These are phyloP conservation scores for Paracoccidioides lutzii DNA, from an alignment of 2,329 filamentous ascomycete species.

Conservation along the genomic window DNA sequence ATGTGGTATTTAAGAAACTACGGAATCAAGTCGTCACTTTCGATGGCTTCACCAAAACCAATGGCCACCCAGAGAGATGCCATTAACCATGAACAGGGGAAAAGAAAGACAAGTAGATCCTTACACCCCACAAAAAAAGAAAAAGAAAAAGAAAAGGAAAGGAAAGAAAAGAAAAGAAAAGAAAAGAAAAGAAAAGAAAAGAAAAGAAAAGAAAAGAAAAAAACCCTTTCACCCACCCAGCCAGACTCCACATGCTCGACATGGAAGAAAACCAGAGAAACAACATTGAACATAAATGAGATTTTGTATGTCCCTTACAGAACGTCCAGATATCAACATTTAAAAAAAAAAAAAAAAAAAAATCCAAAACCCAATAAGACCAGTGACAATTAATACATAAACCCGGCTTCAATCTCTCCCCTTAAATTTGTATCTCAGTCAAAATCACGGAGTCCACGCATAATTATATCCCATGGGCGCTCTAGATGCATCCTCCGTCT, in stretches of 20 bases:
- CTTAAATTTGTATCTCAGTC: background rate
- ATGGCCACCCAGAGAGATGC: background rate
- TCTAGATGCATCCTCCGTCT: conserved; percentile 42
- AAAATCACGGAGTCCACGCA: conserved; percentile 25
- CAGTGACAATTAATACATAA: background rate
- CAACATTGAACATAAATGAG: background rate
- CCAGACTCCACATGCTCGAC: background rate
- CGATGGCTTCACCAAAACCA: background rate
- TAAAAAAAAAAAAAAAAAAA: background rate
- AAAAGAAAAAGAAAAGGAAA: no score
- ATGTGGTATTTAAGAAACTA: background rate
- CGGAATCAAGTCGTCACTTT: background rate
- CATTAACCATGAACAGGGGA: background rate
- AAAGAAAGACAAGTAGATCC: background rate
- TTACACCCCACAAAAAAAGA: no score
- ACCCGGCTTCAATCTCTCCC: background rate
- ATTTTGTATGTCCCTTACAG: no score
- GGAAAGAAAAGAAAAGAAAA: background rate
- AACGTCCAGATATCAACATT: no score
- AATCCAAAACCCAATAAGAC: background rate
- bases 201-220: background rate
- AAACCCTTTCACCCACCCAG: background rate
- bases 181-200: background rate
- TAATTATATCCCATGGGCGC: conserved; percentile 25
- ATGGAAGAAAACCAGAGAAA: background rate